Evolutionary conservation across 108 stramenopile species (phyloP), one percentile per base, ranked within the genome.

Genomic region (Cylindrotheca fusiformis): DNA sequence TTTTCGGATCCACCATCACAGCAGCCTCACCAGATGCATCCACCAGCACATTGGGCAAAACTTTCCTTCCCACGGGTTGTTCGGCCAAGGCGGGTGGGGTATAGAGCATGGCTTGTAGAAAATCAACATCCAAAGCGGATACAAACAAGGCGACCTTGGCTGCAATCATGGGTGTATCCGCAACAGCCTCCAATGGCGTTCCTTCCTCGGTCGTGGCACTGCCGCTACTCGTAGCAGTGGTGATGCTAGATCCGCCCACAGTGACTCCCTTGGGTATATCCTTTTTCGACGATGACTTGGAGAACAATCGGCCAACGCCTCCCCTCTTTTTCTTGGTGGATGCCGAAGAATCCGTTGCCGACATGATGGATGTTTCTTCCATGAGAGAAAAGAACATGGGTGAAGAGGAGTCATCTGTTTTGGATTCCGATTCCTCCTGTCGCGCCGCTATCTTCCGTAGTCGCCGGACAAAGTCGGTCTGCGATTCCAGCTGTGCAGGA

Each of bases 11-110:
- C 31, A 87, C 52, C 64, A 81, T 75, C 3, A 93, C 81, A 17
- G 87, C 88, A 31, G 77, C 86, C 30, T 88, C 82, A 54, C 89
- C 92, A 27, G 86, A 83, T 0, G 74, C 68, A 63, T 94, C 89
- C 8, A 83, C 87, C 30, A 94, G 63, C 29, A 93, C 60, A 23
- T 72, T 74, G 14, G 82, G 82, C 5, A 75, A 47, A 14, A 50
- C 51, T 36, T 51, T 19, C 48, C 14, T 18, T 8, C 53, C 28
- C 17, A 12, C 32, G 10, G 65, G 27, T 30, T 58, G 44, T 36
- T 72, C 63, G 28, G 52, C 48, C 46, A 84, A 60, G 18, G 68
- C 79, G 23, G 58, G 60, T 20, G 78, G 87, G 22, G 78, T 78
- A 17, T 74, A 49, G 29, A 93, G 71, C 74, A 93, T 78, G 2